phyloP scores from a whole-genome alignment of 257 asterid genomes.

The Solanum raphanifolium region DNA sequence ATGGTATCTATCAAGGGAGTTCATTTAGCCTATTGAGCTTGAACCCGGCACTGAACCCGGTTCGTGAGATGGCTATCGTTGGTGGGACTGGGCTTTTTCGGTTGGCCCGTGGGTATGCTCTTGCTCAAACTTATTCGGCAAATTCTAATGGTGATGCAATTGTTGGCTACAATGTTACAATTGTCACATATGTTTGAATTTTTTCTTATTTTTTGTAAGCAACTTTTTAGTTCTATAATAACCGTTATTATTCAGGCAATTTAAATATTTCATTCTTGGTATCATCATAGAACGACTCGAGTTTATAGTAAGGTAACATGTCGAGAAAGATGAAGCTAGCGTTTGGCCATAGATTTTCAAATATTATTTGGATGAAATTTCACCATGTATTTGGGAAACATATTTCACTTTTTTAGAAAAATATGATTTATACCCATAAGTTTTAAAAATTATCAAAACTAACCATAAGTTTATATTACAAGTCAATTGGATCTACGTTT shows the following conservation, averaged over 20 bases:
- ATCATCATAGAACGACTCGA: not conserved
- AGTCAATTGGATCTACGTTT: no score
- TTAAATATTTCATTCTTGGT: not conserved
- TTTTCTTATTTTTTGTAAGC: not conserved
- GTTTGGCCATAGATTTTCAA: no score
- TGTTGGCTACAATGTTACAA: constrained; percentile 30
- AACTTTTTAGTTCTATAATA: not conserved
- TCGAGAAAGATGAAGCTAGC: not conserved
- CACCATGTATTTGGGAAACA: no score
- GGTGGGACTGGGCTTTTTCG: constrained; percentile 87
- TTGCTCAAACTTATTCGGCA: constrained; percentile 36
- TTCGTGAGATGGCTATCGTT: constrained; percentile 71
- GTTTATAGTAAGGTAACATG: not conserved
- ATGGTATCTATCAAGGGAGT: constrained; percentile 62
- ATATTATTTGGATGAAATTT: no score
- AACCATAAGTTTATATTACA: no score
- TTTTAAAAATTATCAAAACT: no score
- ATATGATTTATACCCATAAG: no score
- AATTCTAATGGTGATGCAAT: constrained; percentile 26
- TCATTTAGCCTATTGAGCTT: constrained; percentile 59
- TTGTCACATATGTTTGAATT: constrained; percentile 2
- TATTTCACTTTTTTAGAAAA: no score
- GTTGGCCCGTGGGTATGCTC: constrained; percentile 62
- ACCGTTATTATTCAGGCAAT: not conserved
- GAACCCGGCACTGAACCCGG: constrained; percentile 27